Conservation (phyloP, 345 rosid species). For the Bretschneidera sinensis region DNA sequence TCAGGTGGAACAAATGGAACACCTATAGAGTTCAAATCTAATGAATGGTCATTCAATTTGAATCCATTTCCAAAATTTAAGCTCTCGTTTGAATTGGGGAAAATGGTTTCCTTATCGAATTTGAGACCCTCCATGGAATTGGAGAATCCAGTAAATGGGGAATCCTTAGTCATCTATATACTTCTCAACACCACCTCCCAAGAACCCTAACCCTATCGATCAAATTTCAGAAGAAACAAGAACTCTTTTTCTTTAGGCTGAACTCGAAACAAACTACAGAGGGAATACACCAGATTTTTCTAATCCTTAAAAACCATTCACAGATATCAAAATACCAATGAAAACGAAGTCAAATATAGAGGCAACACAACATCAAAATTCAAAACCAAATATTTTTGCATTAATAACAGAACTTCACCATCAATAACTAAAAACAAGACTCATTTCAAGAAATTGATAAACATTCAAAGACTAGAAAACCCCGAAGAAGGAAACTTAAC, state of each 20-base stretch:
- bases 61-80: conserved; percentile 28
- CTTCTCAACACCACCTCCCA: not conserved
- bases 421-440: not conserved
- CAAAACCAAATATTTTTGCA: not conserved
- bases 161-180: conserved; percentile 17
- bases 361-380: no score
- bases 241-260: not conserved
- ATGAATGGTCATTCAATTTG: conserved; percentile 27
- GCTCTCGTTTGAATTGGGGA: conserved; percentile 27
- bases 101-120: conserved; percentile 26
- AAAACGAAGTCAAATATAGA: not conserved
- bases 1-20: conserved; percentile 20
- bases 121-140: conserved; percentile 21
- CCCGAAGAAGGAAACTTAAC: not conserved
- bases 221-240: conserved; percentile 3
- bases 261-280: no score
- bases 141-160: conserved; percentile 15
- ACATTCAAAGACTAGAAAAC: not conserved
- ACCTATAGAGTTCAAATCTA: conserved; percentile 26
- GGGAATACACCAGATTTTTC: no score
- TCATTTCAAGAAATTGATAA: not conserved
- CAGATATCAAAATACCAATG: not conserved
- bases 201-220: not conserved
- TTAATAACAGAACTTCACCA: not conserved
- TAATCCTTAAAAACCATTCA: not conserved